Conservation (phyloP, 2,329 filamentous ascomycete species). For the Truncatella angustata region DNA sequence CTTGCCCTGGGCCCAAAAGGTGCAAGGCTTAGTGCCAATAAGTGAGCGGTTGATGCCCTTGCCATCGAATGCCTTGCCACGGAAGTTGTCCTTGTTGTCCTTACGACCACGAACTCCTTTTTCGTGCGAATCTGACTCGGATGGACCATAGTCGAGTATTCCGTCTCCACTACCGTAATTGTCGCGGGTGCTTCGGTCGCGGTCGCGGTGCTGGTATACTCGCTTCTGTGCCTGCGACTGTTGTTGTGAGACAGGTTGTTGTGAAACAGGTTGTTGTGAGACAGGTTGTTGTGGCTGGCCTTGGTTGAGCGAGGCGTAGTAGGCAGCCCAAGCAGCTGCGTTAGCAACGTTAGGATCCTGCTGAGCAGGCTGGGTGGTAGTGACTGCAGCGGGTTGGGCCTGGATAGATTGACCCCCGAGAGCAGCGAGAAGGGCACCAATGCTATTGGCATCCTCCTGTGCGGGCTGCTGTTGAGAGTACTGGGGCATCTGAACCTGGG, state of each 20-base stretch:
- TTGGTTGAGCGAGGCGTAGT: constrained; percentile 4
- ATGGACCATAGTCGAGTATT: constrained; percentile 13
- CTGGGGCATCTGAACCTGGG: constrained; percentile 13
- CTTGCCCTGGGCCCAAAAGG: constrained; percentile 68
- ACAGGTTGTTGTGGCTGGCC: not conserved
- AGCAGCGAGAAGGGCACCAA: constrained; percentile 24
- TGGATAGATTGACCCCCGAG: constrained; percentile 15
- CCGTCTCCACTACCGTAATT: not conserved
- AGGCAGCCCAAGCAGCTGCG: constrained; percentile 13
- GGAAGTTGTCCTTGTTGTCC: constrained; percentile 17
- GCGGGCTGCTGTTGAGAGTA: constrained; percentile 15
- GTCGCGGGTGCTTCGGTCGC: constrained; percentile 26
- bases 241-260: not conserved
- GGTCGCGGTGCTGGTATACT: constrained; percentile 3
- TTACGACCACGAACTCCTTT: constrained; percentile 38
- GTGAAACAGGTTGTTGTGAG: constrained; percentile 5
- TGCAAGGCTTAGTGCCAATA: constrained; percentile 66
- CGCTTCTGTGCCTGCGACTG: constrained; percentile 2
- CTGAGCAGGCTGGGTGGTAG: not conserved
- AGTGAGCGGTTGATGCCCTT: constrained; percentile 54
- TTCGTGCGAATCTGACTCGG: constrained; percentile 9
- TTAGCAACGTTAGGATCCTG: constrained; percentile 13
- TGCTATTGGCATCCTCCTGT: constrained; percentile 18
- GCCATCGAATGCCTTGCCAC: constrained; percentile 25
- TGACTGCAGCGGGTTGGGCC: constrained; percentile 6